Conservation (phyloP, 1,139 yeast species). For the Candida sp. region DNA sequence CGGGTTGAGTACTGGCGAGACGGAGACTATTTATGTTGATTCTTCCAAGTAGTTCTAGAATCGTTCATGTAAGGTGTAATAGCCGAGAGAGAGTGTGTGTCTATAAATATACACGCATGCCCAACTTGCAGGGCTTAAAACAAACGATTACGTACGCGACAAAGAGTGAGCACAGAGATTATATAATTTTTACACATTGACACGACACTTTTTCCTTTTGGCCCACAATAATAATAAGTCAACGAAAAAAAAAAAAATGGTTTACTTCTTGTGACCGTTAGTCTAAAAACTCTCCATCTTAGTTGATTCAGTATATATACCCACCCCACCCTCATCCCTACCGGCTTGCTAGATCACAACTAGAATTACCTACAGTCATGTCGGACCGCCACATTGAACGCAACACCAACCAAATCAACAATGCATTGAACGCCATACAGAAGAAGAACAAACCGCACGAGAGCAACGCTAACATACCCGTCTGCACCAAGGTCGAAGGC, state of each 20-base stretch:
- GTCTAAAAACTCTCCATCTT: too few species aligned
- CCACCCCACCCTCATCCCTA: too few species aligned
- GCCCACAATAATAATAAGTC: not conserved
- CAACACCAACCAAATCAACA: slow-evolving; percentile 66
- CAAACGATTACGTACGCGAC: too few species aligned
- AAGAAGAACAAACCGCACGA: slow-evolving; percentile 38
- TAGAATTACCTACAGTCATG: not conserved
- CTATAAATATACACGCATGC: not conserved
- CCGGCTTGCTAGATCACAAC: too few species aligned
- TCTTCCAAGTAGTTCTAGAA: slow-evolving; percentile 29
- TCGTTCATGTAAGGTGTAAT: not conserved
- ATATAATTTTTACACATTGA: too few species aligned
- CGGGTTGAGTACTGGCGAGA: slow-evolving; percentile 68
- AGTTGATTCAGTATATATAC: too few species aligned
- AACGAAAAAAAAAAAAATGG: not conserved
- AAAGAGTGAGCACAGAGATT: too few species aligned
- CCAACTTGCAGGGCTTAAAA: not conserved
- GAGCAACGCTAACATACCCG: slow-evolving; percentile 6
- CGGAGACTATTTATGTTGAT: slow-evolving; percentile 65
- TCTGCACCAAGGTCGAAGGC: slow-evolving; percentile 11
- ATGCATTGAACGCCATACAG: slow-evolving; percentile 77
- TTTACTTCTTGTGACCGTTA: not conserved
- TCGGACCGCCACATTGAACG: slow-evolving; percentile 17
- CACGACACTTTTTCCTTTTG: too few species aligned
- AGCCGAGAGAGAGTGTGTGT: not conserved